Evolutionary conservation across 2,329 filamentous ascomycete species (phyloP), one percentile per base, ranked within the genome.

Genomic region (Xylogone sp.): DNA sequence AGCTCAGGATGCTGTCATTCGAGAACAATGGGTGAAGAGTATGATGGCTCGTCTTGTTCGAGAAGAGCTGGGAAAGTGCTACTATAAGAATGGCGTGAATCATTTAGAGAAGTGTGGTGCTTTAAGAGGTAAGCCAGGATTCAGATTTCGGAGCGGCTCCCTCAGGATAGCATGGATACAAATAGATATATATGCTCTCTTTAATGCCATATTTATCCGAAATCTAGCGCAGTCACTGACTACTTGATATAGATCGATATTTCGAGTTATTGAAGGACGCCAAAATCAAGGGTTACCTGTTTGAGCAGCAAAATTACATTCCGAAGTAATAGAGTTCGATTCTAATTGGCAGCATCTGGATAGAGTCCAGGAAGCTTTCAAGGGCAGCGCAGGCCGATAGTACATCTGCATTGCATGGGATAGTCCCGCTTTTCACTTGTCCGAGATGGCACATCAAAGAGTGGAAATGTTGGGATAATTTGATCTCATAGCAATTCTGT

Each of bases 1-100:
- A 55, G 89, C 89, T 49, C 88, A 93, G 69, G 89, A 94, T 69
- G 81, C 88, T 58, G 81, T 94, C 52, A 82, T 94, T 63, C 81
- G 88, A 57, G 89, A 94, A 75, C 89, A 94, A 75, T 94, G 90
- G 90, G 88, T 94, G 54, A 84, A 83, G 69, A 85, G 86, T 69
- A 94, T 94, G 89, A 94, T 92, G 89, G 87, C 87, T 52, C 79
- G 89, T 55, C 74, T 94, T 57, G 87, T 94, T 50, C 77, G 87
- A 58, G 87, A 93, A 69, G 89, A 94, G 76, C 76, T 94, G 75
- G 80, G 85, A 71, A 93, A 90, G 75, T 94, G 89, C 77, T 94
- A 94, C 73, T 83, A 84, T 71, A 79, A 83, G 61, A 87, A 94
- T 73, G 90, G 89, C 51, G 87, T 92, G 59, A 94, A 94, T 71